These are phyloP conservation scores for Acanthamoeba culbertsoni DNA, from an alignment of 208 protist genomes.

Conservation along the genomic window DNA sequence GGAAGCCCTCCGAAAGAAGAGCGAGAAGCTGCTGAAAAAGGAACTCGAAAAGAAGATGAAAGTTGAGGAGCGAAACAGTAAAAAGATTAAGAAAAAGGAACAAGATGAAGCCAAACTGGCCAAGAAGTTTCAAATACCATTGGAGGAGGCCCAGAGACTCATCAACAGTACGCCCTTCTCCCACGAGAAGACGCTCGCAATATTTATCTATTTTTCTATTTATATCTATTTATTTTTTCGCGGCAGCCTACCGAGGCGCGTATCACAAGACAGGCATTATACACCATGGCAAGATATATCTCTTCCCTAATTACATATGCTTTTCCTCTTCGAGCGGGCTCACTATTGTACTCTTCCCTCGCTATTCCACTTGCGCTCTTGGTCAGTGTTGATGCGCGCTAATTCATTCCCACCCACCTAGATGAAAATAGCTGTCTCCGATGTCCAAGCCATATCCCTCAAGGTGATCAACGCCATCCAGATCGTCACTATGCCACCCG, in stretches of 20 bases:
- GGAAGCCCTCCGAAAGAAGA: slow-evolving; percentile 39
- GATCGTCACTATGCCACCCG: background rate
- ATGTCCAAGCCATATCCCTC: background rate
- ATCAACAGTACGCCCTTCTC: slow-evolving; percentile 15
- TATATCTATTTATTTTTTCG: background rate
- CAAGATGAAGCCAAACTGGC: background rate
- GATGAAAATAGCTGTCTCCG: background rate
- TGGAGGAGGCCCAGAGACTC: background rate
- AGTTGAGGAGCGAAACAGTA: slow-evolving; percentile 29
- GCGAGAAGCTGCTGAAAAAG: slow-evolving; percentile 27
- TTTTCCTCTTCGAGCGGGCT: slow-evolving; percentile 34
- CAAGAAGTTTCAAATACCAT: slow-evolving; percentile 23
- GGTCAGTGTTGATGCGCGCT: background rate
- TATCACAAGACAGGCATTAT: slow-evolving; percentile 56
- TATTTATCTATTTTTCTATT: background rate
- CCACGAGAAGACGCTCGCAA: background rate
- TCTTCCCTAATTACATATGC: slow-evolving; percentile 36
- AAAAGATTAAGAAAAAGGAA: slow-evolving; percentile 36
- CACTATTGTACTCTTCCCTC: background rate
- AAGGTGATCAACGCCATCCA: slow-evolving; percentile 54
- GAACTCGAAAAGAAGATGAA: slow-evolving; percentile 49
- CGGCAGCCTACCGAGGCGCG: slow-evolving; percentile 3
- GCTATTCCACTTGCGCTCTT: background rate
- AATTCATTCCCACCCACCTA: background rate
- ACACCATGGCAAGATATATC: slow-evolving; percentile 50